Base-by-base conservation (phyloP, 23 red algal genomes). In the Chondrus crispus region DNA sequence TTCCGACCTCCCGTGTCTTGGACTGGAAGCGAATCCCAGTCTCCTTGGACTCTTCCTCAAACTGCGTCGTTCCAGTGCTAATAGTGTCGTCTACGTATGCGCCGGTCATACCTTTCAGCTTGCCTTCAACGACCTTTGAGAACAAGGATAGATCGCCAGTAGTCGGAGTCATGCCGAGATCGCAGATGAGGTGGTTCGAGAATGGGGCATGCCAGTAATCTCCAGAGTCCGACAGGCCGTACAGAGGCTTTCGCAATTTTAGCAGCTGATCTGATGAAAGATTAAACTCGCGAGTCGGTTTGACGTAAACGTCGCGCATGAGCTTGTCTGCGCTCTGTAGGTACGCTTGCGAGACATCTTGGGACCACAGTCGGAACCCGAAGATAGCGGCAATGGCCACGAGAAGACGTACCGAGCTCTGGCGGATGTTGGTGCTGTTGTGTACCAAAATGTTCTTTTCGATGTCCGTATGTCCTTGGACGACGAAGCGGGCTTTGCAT, bases 41-140 rank as follows among this genome's bases (percentile, higher is more conserved):
- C 71, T 24, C 28, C 28, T 24, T 24, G 39, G 39, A 40, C n/a
- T 37, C 28, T 38, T 76, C 44, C 44, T 37, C 28, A 48, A 76
- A 76, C 43, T 76, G 30, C 28, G 37, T 20, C 28, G 37, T 48
- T 48, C 71, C 71, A 8, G 71, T 38, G 11, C 28, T 20, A n/a
- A 76, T 37, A 24, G n/a, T 76, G 42, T 82, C 78, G 42, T 82
- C 78, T 24, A 82, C 78, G 55, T 82, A 82, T 26, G 28, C 33
- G 20, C 78, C 78, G 42, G 52, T 36, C 51, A 82, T 29, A 26
- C 78, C 45, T 20, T 40, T n/a, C 40, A 82, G 26, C 33, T 60
- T 20, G 22, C 51, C 78, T 80, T 38, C 40, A 50, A 82, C n/a
- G 40, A 6, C 35, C 55, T 60, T 52, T 24, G 33, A 82, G 46